phyloP scores from a whole-genome alignment of 768 basidiomycete genomes.

The Pleurotus citrinopileatus region DNA sequence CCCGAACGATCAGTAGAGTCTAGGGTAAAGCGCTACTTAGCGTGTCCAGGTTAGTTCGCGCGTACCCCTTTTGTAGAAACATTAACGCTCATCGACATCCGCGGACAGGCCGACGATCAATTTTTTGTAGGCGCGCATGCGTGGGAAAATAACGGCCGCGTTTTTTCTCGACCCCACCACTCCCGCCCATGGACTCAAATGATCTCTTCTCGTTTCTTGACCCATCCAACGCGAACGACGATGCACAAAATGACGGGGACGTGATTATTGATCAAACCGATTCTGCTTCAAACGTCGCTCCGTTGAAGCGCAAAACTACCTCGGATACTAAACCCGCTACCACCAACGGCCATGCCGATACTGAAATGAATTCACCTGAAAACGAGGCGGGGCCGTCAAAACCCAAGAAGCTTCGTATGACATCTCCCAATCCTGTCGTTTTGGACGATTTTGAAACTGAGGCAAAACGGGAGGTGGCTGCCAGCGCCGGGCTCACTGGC shows the following conservation, averaged over 20 bases:
- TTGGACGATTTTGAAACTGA: conserved; percentile 95
- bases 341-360: conserved; percentile 10
- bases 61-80: too few relatives aligned
- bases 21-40: too few relatives aligned
- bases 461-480: conserved; percentile 87
- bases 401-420: conserved; percentile 58
- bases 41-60: too few relatives aligned
- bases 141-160: too few relatives aligned
- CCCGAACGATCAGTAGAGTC: too few relatives aligned
- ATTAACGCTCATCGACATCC: too few relatives aligned
- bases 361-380: conserved; percentile 20
- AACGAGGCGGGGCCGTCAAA: conserved; percentile 38
- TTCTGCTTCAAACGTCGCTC: conserved; percentile 1
- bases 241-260: conserved; percentile 29
- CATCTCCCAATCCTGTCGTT: conserved; percentile 68
- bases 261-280: conserved; percentile 17
- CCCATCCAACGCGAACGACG: conserved; percentile 36
- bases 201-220: conserved; percentile 74
- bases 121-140: too few relatives aligned
- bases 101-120: too few relatives aligned
- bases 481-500: conserved; percentile 83
- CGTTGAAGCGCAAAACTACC: conserved; percentile 45
- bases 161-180: too few relatives aligned
- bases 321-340: conserved; percentile 19
- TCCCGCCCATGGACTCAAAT: conserved; percentile 47